These are phyloP conservation scores for Boletus rubroflammeus DNA, from an alignment of 768 basidiomycete species.

Conservation along the genomic window DNA sequence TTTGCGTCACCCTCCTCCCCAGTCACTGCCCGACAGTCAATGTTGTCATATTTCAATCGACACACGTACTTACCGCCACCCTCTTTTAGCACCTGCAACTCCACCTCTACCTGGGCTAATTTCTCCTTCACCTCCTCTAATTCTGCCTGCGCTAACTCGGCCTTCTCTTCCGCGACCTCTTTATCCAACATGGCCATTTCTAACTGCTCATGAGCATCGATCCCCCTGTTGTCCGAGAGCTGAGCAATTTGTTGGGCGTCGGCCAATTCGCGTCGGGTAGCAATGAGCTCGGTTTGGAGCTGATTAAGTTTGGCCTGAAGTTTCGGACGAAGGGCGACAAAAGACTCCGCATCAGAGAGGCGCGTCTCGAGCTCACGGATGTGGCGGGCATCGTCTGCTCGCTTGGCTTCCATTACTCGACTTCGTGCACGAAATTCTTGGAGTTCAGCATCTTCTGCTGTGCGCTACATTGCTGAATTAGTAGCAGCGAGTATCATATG, in stretches of 20 bases:
- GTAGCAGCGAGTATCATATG: neutral
- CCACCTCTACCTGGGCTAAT: conserved; percentile 76
- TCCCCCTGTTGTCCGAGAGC: conserved; percentile 62
- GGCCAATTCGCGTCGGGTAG: conserved; percentile 69
- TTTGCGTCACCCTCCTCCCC: conserved; percentile 32
- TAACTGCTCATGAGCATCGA: conserved; percentile 83
- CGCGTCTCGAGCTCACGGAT: conserved; percentile 82
- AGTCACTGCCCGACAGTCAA: conserved; percentile 14
- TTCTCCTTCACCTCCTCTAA: conserved; percentile 77
- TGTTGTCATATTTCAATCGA: neutral
- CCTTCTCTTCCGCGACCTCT: conserved; percentile 93
- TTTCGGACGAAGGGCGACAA: conserved; percentile 83
- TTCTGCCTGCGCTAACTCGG: conserved; percentile 75
- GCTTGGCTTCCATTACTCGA: conserved; percentile 81
- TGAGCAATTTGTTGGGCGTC: conserved; percentile 75
- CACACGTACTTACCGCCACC: conserved; percentile 33
- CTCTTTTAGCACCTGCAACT: conserved; percentile 74
- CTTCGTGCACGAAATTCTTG: conserved; percentile 83
- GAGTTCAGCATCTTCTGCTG: conserved; percentile 54
- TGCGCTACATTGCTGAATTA: conserved; percentile 22
- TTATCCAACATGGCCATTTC: conserved; percentile 96
- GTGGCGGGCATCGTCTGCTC: conserved; percentile 80
- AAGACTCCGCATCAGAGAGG: conserved; percentile 80
- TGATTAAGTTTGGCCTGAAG: conserved; percentile 83
- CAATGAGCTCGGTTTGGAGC: conserved; percentile 75